phyloP scores from a whole-genome alignment of 2,329 filamentous ascomycete species.

The Fonsecaea erecta region DNA sequence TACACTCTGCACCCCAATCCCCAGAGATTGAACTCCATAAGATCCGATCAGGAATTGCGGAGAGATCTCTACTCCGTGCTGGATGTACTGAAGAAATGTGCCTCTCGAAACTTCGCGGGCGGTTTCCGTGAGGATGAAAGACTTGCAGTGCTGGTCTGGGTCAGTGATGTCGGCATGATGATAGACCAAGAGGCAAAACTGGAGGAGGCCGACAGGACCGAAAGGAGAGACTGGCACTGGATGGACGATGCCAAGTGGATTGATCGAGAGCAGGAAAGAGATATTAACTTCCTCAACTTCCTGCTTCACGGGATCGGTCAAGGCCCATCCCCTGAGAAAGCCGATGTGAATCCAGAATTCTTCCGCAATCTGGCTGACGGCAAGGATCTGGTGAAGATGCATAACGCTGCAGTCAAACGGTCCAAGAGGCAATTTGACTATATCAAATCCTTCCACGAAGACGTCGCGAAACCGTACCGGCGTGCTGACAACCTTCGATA shows the following conservation, averaged over 20 bases:
- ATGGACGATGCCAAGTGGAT: slow-evolving; percentile 70
- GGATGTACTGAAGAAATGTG: slow-evolving; percentile 90
- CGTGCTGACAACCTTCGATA: slow-evolving; percentile 91
- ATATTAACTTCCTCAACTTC: slow-evolving; percentile 78
- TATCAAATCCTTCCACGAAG: slow-evolving; percentile 87
- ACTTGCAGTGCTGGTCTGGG: slow-evolving; percentile 76
- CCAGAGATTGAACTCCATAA: slow-evolving; percentile 82
- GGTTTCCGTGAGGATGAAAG: slow-evolving; percentile 81
- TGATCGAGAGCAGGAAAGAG: slow-evolving; percentile 71
- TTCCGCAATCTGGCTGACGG: slow-evolving; percentile 76
- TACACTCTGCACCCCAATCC: slow-evolving; percentile 92
- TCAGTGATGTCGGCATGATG: slow-evolving; percentile 75
- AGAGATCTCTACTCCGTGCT: slow-evolving; percentile 83
- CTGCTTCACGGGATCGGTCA: slow-evolving; percentile 52
- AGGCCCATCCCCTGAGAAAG: slow-evolving; percentile 17
- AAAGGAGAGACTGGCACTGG: slow-evolving; percentile 81
- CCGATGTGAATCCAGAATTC: slow-evolving; percentile 54
- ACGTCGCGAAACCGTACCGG: slow-evolving; percentile 92
- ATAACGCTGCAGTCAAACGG: slow-evolving; percentile 85
- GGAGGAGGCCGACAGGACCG: slow-evolving; percentile 72
- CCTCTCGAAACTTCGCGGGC: slow-evolving; percentile 80
- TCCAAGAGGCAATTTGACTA: slow-evolving; percentile 85
- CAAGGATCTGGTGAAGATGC: slow-evolving; percentile 78
- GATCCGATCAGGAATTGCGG: slow-evolving; percentile 82
- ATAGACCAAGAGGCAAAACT: slow-evolving; percentile 76